Percentiles rank a stretch among this genome's conserved stretches.
Conservation (phyloP, 768 basidiomycete species). For the Trichaptum fuscoviolaceum region DNA sequence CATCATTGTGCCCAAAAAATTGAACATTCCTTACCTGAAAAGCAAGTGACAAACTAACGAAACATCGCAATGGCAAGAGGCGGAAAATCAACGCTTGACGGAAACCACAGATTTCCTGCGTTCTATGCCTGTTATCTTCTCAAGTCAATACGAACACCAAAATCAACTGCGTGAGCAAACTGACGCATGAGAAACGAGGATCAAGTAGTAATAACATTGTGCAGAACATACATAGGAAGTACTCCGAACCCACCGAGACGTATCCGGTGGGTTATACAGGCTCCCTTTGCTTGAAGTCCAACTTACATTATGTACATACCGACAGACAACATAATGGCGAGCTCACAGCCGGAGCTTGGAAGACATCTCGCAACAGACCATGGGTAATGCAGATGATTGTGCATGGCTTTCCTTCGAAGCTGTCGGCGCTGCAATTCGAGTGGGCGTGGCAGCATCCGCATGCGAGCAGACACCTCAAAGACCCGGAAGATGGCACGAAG, state of each 20-base stretch:
- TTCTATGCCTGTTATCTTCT: slow-evolving; percentile 87
- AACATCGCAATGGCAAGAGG: not conserved
- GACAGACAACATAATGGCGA: slow-evolving; percentile 84
- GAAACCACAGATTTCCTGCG: slow-evolving; percentile 44
- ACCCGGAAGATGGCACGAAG: not conserved
- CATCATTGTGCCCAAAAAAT: too few relatives aligned
- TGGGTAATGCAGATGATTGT: slow-evolving; percentile 88
- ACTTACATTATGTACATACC: too few relatives aligned
- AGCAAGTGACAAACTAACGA: too few relatives aligned
- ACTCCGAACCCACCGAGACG: slow-evolving; percentile 63
- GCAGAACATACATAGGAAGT: slow-evolving; percentile 72
- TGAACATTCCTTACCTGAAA: too few relatives aligned
- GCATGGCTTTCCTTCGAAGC: slow-evolving; percentile 73
- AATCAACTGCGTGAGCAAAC: slow-evolving; percentile 35
- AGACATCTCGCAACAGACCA: slow-evolving; percentile 54
- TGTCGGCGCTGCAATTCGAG: slow-evolving; percentile 75
- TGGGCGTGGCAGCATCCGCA: slow-evolving; percentile 86
- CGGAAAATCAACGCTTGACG: not conserved
- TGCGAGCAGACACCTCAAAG: not conserved
- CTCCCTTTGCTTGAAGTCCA: not conserved
- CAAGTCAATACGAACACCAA: slow-evolving; percentile 53
- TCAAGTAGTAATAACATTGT: not conserved
- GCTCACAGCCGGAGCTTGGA: slow-evolving; percentile 62
- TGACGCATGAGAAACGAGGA: not conserved
- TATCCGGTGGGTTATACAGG: slow-evolving; percentile 39